These are phyloP conservation scores for Cadophora luteo-olivacea DNA, from an alignment of 2,329 filamentous ascomycete genomes.

Conservation along the genomic window DNA sequence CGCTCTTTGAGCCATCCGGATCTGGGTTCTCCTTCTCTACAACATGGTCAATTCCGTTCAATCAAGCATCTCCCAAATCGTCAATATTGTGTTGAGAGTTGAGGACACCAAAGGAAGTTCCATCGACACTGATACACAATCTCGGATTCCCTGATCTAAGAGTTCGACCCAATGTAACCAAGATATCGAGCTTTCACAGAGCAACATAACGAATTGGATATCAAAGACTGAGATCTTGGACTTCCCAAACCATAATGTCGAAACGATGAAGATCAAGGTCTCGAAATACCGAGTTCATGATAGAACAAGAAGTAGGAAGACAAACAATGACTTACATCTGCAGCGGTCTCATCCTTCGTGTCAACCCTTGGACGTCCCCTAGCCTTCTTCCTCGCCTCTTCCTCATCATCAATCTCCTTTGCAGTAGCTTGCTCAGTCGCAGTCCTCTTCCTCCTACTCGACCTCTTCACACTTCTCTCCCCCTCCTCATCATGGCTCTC, in stretches of 20 bases:
- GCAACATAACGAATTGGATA: neutral
- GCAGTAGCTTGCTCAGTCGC: slow-evolving; percentile 34
- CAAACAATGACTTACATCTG: slow-evolving; percentile 67
- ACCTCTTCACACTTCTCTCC: slow-evolving; percentile 34
- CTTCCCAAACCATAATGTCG: neutral
- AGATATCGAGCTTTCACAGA: neutral
- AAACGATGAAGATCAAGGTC: neutral
- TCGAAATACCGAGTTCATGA: neutral
- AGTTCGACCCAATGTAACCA: neutral
- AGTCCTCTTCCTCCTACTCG: slow-evolving; percentile 46
- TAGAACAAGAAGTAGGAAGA: slow-evolving; percentile 5
- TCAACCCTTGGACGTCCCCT: slow-evolving; percentile 79
- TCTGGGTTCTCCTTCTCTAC: slow-evolving; percentile 83
- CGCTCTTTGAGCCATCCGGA: slow-evolving; percentile 83
- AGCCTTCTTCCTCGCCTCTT: slow-evolving; percentile 62
- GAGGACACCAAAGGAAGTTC: neutral
- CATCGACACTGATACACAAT: neutral
- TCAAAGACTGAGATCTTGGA: neutral
- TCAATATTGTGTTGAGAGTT: neutral
- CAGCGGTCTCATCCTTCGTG: slow-evolving; percentile 77
- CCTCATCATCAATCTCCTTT: slow-evolving; percentile 47
- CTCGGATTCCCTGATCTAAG: neutral
- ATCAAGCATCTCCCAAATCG: neutral
- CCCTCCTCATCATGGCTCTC: slow-evolving; percentile 36
- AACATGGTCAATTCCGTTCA: neutral